Base-by-base conservation (phyloP, 345 rosid species). In the Sonneratia caseolaris region DNA sequence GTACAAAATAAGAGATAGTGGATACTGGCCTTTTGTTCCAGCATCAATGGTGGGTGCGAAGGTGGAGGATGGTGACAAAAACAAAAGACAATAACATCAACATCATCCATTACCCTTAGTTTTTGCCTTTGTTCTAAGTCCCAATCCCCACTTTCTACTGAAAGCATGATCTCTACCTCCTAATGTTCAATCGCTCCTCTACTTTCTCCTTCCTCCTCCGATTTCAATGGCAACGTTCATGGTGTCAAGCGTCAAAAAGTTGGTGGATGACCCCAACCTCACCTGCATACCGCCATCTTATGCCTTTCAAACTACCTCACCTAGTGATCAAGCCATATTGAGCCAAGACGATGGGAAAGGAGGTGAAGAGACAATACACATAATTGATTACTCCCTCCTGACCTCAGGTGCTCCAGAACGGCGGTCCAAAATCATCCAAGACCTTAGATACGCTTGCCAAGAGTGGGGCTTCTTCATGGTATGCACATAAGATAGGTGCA, bases 381-480 rank as follows among this genome's bases (percentile, higher is more conserved):
- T 64, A 37, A 78, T 87, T 24, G 87, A 85, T 70, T 87, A 74
- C 72, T 85, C 89, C 53, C 75, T 81, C 38, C 83, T 87, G n/a
- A 51, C 69, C 66, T 82, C 87, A 10, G 56, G 14, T 47, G 13
- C 37, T 64, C 85, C 81, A 6, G 62, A 72, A 15, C 78, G 79
- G 66, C 79, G 85, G 5, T 82, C 80, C 66, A 71, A 79, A 68
- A 59, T 43, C 48, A n/a, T 85, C 75, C 78, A 64, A 1, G 77
- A 82, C 5, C 78, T 87, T 10, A 85, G 77, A 53, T 75, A 73
- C 65, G 92, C 89, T 64, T 87, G 92, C 40, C 70, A 72, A 18
- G 86, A 83, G 16, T 87, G 86, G 91, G 40, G 35, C 36, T 11
- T 36, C 38, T 32, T 64, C 68, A 27, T 64, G 68, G 68, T 64